Evolutionary conservation across 108 stramenopile species (phyloP).

Genomic region (Skeletonema tropicum): DNA sequence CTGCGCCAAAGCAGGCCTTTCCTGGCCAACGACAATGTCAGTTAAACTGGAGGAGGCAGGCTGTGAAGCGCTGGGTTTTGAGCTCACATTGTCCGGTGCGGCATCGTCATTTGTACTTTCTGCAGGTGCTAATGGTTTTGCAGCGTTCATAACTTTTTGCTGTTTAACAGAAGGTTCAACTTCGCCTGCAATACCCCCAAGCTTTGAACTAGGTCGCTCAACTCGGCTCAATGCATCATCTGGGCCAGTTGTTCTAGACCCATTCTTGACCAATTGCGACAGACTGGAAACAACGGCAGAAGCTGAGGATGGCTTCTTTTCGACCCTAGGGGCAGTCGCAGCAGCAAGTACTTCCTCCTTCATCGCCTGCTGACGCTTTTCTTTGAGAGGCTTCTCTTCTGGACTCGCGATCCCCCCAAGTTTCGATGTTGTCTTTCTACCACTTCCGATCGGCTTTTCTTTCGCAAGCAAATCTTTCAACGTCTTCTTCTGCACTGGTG

Average conservation of each 20-base stretch:
- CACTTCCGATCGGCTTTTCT: constrained; percentile 17
- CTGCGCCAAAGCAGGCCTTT: not conserved
- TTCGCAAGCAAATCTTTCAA: constrained; percentile 24
- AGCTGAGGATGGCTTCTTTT: not conserved
- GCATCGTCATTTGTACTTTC: not conserved
- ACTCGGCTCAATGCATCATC: not conserved
- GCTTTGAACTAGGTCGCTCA: constrained; percentile 13
- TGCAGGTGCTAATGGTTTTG: not conserved
- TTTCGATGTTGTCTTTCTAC: constrained; percentile 19
- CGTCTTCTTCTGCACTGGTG: constrained; percentile 18
- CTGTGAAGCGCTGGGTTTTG: constrained; percentile 11
- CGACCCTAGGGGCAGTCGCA: not conserved
- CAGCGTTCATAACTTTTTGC: not conserved
- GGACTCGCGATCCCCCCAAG: constrained; percentile 36
- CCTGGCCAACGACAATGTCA: not conserved
- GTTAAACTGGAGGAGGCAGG: not conserved
- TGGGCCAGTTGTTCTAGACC: constrained; percentile 3
- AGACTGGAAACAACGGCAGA: constrained; percentile 12
- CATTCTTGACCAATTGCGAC: constrained; percentile 19
- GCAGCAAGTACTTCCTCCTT: constrained; percentile 23
- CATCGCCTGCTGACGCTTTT: constrained; percentile 16
- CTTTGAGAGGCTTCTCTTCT: constrained; percentile 15
- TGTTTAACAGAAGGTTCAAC: constrained; percentile 2
- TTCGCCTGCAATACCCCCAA: constrained; percentile 14
- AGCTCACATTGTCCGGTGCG: not conserved